phyloP scores from a whole-genome alignment of 2,329 filamentous ascomycete species.

The Cladophialophora chaetospira region DNA sequence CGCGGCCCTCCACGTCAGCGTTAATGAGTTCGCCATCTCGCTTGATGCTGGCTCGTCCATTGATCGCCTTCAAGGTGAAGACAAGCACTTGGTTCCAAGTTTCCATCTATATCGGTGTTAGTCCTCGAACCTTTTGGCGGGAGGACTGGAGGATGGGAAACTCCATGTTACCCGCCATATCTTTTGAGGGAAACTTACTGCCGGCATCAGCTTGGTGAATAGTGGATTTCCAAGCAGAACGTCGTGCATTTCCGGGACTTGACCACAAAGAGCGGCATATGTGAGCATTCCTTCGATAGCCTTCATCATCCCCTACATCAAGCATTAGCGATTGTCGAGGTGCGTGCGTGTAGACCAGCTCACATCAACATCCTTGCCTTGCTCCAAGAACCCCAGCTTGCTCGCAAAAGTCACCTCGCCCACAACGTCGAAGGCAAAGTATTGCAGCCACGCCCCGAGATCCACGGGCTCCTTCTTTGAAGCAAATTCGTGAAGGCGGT shows the following conservation, averaged over 20 bases:
- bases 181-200: no score
- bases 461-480: conserved; percentile 40
- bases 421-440: conserved; percentile 46
- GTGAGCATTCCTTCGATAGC: conserved; percentile 36
- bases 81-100: conserved; percentile 39
- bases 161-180: no score
- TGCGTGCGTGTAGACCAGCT: neutral
- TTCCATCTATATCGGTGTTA: no score
- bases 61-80: conserved; percentile 40
- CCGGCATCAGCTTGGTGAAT: conserved; percentile 37
- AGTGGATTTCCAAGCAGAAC: conserved; percentile 37
- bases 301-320: conserved; percentile 34
- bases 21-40: conserved; percentile 35
- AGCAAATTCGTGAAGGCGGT: conserved; percentile 43
- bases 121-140: no score
- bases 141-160: no score
- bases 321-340: neutral
- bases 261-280: conserved; percentile 36
- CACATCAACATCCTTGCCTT: conserved; percentile 43
- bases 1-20: conserved; percentile 28
- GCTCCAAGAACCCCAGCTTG: conserved; percentile 47
- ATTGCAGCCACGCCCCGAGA: conserved; percentile 63
- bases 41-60: conserved; percentile 33
- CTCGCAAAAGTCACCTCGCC: conserved; percentile 46
- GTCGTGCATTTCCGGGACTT: conserved; percentile 36